Base-by-base conservation (phyloP, 441 rosid species). In the Eruca vesicaria region DNA sequence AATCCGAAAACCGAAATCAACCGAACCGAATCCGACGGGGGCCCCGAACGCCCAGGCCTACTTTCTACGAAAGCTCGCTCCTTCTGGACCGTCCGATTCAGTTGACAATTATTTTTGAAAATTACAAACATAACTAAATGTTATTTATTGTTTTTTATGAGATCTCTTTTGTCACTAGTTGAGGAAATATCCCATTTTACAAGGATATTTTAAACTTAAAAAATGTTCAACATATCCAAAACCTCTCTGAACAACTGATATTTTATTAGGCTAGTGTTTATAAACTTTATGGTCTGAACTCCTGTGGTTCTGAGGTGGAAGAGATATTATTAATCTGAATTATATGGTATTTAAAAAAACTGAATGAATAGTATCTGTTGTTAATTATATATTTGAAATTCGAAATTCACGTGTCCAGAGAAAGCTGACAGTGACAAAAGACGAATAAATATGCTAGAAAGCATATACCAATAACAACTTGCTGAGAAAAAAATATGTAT, bases 81-180 rank as follows among this genome's bases (percentile, higher is more conserved):
- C 1, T 68, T 56, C 78, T 69, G 0, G 6, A 36, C 75, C 78
- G 72, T 78, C 71, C 72, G 81, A 78, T 73, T 4, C 2, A 57
- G 58, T 55, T 68, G 68, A 73, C 74, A 60, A 63, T 10, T 23
- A 23, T 23, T 65, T 48, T 43, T 5, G 1, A n/a, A 43, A n/a
- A 12, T 43, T 43, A 41, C 43, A 36, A 2, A 10, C 43, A 11
- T 12, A 36, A 32, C n/a, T n/a, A n/a, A 36, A 7, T 35, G 7
- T n/a, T 23, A 23, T 45, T 45, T n/a, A 15, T n/a, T 28, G n/a
- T 26, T 21, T 21, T 26, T 14, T 26, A 3, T 58, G 16, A 3
- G 11, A 7, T 58, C 19, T 28, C 63, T 28, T 58, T 28, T 57
- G 62, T 57, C 35, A 26, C 62, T 18, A 57, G 62, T 14, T 28